A percentile compares a stretch with the other conserved stretches of the same genome.
These are phyloP conservation scores for Colletotrichum cordylinicola DNA, from an alignment of 2,329 filamentous ascomycete genomes.

Conservation along the genomic window DNA sequence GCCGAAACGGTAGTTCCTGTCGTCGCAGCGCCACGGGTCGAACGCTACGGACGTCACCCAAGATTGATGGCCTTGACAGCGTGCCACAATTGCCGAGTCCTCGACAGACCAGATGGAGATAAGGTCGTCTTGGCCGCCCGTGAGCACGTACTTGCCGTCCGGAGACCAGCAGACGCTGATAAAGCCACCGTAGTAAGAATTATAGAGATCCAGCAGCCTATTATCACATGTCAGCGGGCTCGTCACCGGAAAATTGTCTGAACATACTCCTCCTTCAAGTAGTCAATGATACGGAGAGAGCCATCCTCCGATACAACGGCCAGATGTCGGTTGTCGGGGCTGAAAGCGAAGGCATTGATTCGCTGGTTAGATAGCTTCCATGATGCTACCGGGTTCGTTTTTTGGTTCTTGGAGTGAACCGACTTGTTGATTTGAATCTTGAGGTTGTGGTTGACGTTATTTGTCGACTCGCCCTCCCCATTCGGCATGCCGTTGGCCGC, in stretches of 20 bases:
- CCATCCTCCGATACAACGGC: slow-evolving; percentile 94
- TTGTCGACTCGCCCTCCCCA: slow-evolving; percentile 35
- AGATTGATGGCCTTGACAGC: slow-evolving; percentile 93
- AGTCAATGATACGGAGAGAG: slow-evolving; percentile 87
- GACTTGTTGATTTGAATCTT: slow-evolving; percentile 83
- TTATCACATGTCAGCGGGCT: not conserved
- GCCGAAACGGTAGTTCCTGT: slow-evolving; percentile 93
- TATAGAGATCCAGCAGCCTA: slow-evolving; percentile 85
- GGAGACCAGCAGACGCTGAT: slow-evolving; percentile 97
- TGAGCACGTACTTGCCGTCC: slow-evolving; percentile 93
- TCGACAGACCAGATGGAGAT: slow-evolving; percentile 94
- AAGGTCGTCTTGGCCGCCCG: slow-evolving; percentile 93
- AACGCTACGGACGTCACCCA: slow-evolving; percentile 96
- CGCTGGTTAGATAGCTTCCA: slow-evolving; percentile 94
- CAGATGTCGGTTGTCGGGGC: slow-evolving; percentile 84
- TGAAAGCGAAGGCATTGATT: slow-evolving; percentile 91
- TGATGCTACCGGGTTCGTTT: slow-evolving; percentile 86
- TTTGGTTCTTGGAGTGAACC: slow-evolving; percentile 92
- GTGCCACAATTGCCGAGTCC: slow-evolving; percentile 83
- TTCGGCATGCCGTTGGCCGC: slow-evolving; percentile 38
- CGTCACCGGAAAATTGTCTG: not conserved
- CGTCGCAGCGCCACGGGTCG: slow-evolving; percentile 96
- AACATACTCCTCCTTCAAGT: slow-evolving; percentile 83
- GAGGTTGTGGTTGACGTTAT: slow-evolving; percentile 41
- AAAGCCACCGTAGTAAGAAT: slow-evolving; percentile 92